A percentile compares a stretch with the other conserved stretches of the same genome.
Conservation (phyloP, 495 filamentous ascomycete species). For the Oidiodendron maius region DNA sequence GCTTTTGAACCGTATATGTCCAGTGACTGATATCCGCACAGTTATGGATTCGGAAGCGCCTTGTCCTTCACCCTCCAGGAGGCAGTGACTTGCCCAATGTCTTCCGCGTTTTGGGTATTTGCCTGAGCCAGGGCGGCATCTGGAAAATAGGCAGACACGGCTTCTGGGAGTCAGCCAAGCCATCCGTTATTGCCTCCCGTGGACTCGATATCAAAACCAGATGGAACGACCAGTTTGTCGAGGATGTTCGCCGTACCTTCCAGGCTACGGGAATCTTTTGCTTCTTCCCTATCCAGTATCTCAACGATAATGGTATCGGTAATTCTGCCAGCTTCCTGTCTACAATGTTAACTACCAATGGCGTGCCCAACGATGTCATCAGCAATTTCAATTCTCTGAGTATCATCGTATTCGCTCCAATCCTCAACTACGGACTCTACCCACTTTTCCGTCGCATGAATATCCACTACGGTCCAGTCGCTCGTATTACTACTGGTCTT, state of each 20-base stretch:
- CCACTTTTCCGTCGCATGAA: conserved; percentile 54
- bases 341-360: conserved; percentile 60
- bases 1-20: too few species aligned
- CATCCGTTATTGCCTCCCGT: conserved; percentile 45
- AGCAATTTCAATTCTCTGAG: conserved; percentile 69
- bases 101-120: conserved; percentile 45
- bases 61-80: conserved; percentile 42
- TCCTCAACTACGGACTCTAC: conserved; percentile 64
- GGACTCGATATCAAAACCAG: conserved; percentile 33
- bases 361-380: conserved; percentile 73
- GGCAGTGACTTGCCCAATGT: conserved; percentile 51
- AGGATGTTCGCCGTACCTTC: conserved; percentile 51
- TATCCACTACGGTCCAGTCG: conserved; percentile 64
- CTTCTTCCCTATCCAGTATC: conserved; percentile 67
- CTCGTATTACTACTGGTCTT: conserved; percentile 69
- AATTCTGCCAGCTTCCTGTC: conserved; percentile 42
- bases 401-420: conserved; percentile 66
- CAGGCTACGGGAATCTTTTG: conserved; percentile 53
- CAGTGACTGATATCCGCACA: too few species aligned
- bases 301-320: conserved; percentile 50
- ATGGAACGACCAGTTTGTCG: conserved; percentile 52
- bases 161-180: conserved; percentile 62
- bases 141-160: conserved; percentile 34
- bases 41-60: conserved; percentile 37
- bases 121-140: conserved; percentile 50